phyloP scores from a whole-genome alignment of 75 land plant genomes.

The Selaginella tamariscina region DNA sequence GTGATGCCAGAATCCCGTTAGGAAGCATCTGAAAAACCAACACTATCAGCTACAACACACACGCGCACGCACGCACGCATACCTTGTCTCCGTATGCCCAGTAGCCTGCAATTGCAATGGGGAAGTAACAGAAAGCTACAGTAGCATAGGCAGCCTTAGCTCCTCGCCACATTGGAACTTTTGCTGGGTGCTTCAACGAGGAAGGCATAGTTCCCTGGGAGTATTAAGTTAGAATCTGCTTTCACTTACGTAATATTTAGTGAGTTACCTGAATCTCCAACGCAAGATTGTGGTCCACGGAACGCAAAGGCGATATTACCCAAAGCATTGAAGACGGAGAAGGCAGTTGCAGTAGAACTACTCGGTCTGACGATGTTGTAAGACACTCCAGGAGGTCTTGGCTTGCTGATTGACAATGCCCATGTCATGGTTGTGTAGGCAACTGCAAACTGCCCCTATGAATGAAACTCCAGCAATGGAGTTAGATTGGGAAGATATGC shows the following conservation, averaged over 20 bases:
- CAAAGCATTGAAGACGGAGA: constrained; percentile 38
- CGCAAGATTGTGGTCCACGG: constrained; percentile 80
- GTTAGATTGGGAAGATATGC: constrained; percentile 8
- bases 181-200: constrained; percentile 71
- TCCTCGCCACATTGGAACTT: constrained; percentile 92
- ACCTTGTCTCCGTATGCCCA: constrained; percentile 88
- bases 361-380: not conserved
- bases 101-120: constrained; percentile 78
- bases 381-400: constrained; percentile 2
- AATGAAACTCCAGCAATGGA: constrained; percentile 8
- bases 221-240: not conserved
- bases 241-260: not conserved
- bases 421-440: constrained; percentile 7
- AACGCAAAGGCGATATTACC: constrained; percentile 84
- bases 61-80: too few relatives aligned
- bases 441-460: constrained; percentile 1
- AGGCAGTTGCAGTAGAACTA: not conserved
- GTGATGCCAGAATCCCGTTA: constrained; percentile 45
- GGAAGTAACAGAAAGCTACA: constrained; percentile 72
- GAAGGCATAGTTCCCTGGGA: constrained; percentile 91
- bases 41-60: not conserved
- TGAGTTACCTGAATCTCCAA: constrained; percentile 76
- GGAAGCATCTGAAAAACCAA: constrained; percentile 47
- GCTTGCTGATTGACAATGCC: not conserved
- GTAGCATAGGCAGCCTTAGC: constrained; percentile 69